Conservation (phyloP, 1,284 basidiomycete species). For the Cerioporus squamosus region DNA sequence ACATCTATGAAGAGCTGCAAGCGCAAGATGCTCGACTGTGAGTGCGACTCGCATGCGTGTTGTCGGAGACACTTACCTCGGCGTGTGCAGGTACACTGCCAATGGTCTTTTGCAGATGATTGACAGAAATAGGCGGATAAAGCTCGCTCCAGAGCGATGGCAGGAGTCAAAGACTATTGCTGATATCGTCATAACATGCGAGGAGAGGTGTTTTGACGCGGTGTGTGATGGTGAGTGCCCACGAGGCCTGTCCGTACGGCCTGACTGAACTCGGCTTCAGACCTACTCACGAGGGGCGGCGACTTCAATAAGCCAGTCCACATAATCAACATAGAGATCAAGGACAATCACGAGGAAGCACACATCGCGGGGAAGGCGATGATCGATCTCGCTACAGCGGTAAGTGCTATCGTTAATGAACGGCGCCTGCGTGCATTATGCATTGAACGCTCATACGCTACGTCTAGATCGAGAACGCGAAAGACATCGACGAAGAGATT, state of each 20-base stretch:
- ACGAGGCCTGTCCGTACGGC: conserved; percentile 2
- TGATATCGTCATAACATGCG: conserved; percentile 98
- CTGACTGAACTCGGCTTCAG: conserved; percentile 45
- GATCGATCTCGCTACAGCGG: conserved; percentile 89
- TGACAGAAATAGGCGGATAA: conserved; percentile 93
- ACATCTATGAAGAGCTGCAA: conserved; percentile 93
- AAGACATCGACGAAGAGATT: conserved; percentile 92
- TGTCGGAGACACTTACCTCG: conserved; percentile 18
- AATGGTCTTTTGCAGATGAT: conserved; percentile 98
- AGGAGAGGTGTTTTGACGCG: conserved; percentile 98
- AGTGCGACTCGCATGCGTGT: conserved; percentile 33
- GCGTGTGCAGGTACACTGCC: conserved; percentile 76
- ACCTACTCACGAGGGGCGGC: conserved; percentile 87
- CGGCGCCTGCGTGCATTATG: background rate
- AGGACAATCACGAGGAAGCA: conserved; percentile 99
- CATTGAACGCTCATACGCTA: background rate
- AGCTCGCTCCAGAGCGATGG: conserved; percentile 95
- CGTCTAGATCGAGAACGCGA: conserved; percentile 80
- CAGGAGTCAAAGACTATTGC: conserved; percentile 88
- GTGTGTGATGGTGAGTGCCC: conserved; percentile 91
- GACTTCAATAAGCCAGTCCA: conserved; percentile 95
- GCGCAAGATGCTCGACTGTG: conserved; percentile 86
- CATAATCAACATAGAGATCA: conserved; percentile 98
- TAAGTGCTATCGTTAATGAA: conserved; percentile 45
- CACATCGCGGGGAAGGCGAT: conserved; percentile 95